These are phyloP conservation scores for Kockovaella imperatae DNA, from an alignment of 768 basidiomycete genomes.

Conservation along the genomic window DNA sequence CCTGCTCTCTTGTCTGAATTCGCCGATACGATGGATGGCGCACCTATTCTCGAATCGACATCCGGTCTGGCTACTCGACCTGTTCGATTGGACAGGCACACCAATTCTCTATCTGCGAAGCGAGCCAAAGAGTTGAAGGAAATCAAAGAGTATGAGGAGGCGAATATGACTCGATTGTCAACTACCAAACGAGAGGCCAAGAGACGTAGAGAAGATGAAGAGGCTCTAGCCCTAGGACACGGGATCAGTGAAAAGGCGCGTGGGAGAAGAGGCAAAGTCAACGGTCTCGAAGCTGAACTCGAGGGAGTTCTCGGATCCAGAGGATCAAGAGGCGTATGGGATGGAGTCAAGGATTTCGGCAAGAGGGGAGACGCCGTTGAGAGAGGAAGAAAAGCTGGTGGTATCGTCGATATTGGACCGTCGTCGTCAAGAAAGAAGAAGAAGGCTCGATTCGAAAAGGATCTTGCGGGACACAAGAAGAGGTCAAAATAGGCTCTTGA, in stretches of 20 bases:
- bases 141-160: slow-evolving; percentile 85
- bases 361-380: slow-evolving; percentile 13
- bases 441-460: slow-evolving; percentile 34
- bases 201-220: slow-evolving; percentile 69
- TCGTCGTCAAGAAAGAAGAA: slow-evolving; percentile 9
- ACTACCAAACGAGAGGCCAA: slow-evolving; percentile 81
- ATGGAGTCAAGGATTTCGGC: slow-evolving; percentile 22
- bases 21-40: slow-evolving; percentile 36
- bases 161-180: slow-evolving; percentile 81
- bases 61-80: slow-evolving; percentile 44
- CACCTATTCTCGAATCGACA: slow-evolving; percentile 44
- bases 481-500: too few relatives aligned
- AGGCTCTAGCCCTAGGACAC: slow-evolving; percentile 70
- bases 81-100: slow-evolving; percentile 20
- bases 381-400: slow-evolving; percentile 14
- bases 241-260: slow-evolving; percentile 37
- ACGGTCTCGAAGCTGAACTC: slow-evolving; percentile 43
- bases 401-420: neutral
- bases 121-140: slow-evolving; percentile 72
- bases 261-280: slow-evolving; percentile 33
- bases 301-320: slow-evolving; percentile 44
- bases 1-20: slow-evolving; percentile 42
- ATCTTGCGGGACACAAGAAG: slow-evolving; percentile 8
- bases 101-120: slow-evolving; percentile 51
- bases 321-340: slow-evolving; percentile 39